Evolutionary conservation across 208 protist species (phyloP).

Genomic region (Trypanosomatidae sp.): DNA sequence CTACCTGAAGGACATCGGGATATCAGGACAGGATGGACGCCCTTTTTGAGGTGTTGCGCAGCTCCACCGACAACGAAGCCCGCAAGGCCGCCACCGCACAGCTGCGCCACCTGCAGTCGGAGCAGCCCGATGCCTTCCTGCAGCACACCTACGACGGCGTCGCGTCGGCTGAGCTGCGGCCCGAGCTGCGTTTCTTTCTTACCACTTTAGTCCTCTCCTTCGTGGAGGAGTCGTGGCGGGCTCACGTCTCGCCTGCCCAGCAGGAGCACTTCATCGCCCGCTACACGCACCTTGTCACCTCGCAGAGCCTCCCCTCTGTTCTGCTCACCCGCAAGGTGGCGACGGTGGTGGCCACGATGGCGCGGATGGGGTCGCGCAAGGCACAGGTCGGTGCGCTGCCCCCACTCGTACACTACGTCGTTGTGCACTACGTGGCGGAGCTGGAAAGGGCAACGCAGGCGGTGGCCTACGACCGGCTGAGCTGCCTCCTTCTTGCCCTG

Average conservation of each 20-base stretch:
- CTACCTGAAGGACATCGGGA: no score
- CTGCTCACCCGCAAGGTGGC: slow-evolving; percentile 63
- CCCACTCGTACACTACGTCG: slow-evolving; percentile 31
- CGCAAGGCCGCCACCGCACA: slow-evolving; percentile 53
- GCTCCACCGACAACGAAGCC: slow-evolving; percentile 56
- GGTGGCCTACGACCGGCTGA: slow-evolving; percentile 8
- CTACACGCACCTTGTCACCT: slow-evolving; percentile 47
- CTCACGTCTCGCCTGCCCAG: slow-evolving; percentile 23
- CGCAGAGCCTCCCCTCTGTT: slow-evolving; percentile 23
- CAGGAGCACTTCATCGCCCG: slow-evolving; percentile 38
- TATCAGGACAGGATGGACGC: no score
- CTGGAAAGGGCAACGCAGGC: slow-evolving; percentile 4
- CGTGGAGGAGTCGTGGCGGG: slow-evolving; percentile 70
- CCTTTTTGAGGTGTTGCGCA: slow-evolving; percentile 50
- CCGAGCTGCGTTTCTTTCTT: slow-evolving; percentile 67
- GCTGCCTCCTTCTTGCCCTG: slow-evolving; percentile 51
- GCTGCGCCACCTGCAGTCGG: slow-evolving; percentile 57
- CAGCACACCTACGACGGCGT: slow-evolving; percentile 53
- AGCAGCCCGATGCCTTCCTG: slow-evolving; percentile 61
- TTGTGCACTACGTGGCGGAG: slow-evolving; percentile 29
- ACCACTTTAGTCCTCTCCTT: slow-evolving; percentile 59
- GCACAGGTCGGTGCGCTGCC: slow-evolving; percentile 38
- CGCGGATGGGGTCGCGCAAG: slow-evolving; percentile 29
- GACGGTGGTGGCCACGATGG: slow-evolving; percentile 59
- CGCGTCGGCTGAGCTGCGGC: slow-evolving; percentile 18